phyloP scores from a whole-genome alignment of 257 asterid genomes.

The Solanum gandarillasii region DNA sequence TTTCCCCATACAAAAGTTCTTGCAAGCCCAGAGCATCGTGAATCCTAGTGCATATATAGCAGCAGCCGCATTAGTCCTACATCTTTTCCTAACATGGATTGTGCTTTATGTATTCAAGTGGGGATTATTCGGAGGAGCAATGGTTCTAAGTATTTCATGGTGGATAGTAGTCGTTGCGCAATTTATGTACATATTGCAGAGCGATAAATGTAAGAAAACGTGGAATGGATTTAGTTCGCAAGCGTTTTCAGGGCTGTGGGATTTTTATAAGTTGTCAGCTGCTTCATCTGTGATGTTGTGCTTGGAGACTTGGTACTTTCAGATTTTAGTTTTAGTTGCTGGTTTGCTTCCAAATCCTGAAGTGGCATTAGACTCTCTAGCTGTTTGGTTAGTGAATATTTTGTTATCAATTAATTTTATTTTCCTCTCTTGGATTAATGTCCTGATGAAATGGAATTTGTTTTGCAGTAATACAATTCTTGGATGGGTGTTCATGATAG shows the following conservation, averaged over 20 bases:
- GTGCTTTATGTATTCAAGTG: conserved; percentile 3
- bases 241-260: conserved; percentile 27
- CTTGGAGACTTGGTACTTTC: conserved; percentile 22
- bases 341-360: conserved; percentile 24
- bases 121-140: conserved; percentile 20
- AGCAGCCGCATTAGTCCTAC: background rate
- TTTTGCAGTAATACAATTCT: conserved; percentile 14
- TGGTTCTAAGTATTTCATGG: conserved; percentile 18
- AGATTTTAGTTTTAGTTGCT: conserved; percentile 16
- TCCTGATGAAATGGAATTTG: background rate
- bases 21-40: conserved; percentile 26
- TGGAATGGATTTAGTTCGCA: conserved; percentile 23
- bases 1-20: conserved; percentile 26
- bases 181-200: conserved; percentile 10
- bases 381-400: conserved; percentile 16
- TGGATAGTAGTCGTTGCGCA: conserved; percentile 18
- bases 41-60: conserved; percentile 10
- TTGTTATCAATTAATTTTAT: background rate
- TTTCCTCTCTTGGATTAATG: background rate
- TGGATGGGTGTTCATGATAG: conserved; percentile 21
- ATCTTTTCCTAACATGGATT: conserved; percentile 13
- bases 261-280: conserved; percentile 15
- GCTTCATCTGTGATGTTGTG: conserved; percentile 36
- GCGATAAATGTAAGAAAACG: conserved; percentile 4
- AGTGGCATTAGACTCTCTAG: conserved; percentile 18